Conservation (phyloP, 2,329 filamentous ascomycete species). For the Exophiala aquamarina region DNA sequence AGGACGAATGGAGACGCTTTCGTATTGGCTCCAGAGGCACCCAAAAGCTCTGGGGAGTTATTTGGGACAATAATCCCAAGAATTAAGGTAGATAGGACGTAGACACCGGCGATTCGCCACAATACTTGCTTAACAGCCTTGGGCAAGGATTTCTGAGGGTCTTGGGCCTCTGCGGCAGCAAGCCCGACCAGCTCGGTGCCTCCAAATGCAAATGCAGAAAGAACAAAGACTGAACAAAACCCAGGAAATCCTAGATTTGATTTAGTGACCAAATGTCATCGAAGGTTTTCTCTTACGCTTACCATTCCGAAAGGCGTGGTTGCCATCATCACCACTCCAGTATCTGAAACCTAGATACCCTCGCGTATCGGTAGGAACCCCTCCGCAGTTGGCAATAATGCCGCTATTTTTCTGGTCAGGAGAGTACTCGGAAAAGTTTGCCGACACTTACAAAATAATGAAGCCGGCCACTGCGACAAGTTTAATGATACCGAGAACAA, state of each 20-base stretch:
- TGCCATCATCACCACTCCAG: conserved; percentile 72
- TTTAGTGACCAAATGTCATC: conserved; percentile 59
- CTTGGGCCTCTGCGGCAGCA: conserved; percentile 59
- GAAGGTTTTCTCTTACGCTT: conserved; percentile 59
- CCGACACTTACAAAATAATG: conserved; percentile 62
- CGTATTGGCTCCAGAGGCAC: conserved; percentile 59
- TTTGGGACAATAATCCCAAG: conserved; percentile 76
- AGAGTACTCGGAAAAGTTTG: conserved; percentile 69
- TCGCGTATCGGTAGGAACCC: conserved; percentile 58
- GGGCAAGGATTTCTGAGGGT: conserved; percentile 69
- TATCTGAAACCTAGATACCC: conserved; percentile 78
- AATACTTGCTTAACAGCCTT: conserved; percentile 90
- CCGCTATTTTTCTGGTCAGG: conserved; percentile 61
- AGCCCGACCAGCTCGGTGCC: conserved; percentile 64
- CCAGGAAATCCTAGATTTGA: conserved; percentile 33
- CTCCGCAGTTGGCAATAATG: conserved; percentile 80
- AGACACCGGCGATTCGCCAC: conserved; percentile 90
- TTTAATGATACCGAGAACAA: conserved; percentile 82
- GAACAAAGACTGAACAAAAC: conserved; percentile 65
- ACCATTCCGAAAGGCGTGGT: conserved; percentile 61
- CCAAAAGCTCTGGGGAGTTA: conserved; percentile 62
- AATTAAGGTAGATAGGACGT: conserved; percentile 76
- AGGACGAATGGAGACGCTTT: conserved; percentile 90
- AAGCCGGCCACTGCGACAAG: conserved; percentile 82
- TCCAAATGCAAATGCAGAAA: conserved; percentile 62